phyloP scores from a whole-genome alignment of 495 filamentous ascomycete genomes.

The Apiosordaria backusii region DNA sequence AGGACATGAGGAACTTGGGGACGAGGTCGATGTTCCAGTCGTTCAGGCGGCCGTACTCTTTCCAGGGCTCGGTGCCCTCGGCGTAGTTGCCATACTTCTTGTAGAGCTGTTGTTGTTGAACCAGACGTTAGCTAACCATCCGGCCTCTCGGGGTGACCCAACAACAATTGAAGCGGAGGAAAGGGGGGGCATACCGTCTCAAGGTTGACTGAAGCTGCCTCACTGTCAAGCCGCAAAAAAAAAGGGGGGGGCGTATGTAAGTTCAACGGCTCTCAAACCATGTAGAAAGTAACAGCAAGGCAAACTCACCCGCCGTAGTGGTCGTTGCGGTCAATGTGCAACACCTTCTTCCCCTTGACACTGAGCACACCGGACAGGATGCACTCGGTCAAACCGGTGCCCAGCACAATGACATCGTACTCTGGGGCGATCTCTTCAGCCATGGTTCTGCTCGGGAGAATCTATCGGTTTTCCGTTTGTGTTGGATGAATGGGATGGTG shows the following conservation, averaged over 20 bases:
- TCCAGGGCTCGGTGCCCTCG: constrained; percentile 88
- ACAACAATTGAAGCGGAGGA: background rate
- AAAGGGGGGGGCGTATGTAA: constrained; percentile 24
- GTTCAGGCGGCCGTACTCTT: constrained; percentile 91
- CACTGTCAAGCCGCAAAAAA: constrained; percentile 64
- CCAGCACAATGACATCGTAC: constrained; percentile 97
- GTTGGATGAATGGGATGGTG: background rate
- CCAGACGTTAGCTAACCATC: constrained; percentile 6
- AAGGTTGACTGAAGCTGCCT: constrained; percentile 91
- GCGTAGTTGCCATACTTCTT: constrained; percentile 85
- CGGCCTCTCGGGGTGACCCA: background rate
- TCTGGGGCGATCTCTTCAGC: constrained; percentile 97
- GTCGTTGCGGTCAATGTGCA: constrained; percentile 98
- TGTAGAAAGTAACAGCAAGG: constrained; percentile 16
- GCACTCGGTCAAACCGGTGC: constrained; percentile 97
- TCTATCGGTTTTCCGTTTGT: background rate
- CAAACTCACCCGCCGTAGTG: constrained; percentile 90
- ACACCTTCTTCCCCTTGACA: constrained; percentile 97
- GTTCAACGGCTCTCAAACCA: constrained; percentile 7
- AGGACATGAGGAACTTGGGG: constrained; percentile 97
- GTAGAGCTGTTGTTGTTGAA: constrained; percentile 62
- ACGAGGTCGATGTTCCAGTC: constrained; percentile 99
- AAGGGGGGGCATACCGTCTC: constrained; percentile 61
- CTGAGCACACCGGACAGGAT: constrained; percentile 96
- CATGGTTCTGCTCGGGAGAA: constrained; percentile 20